Base-by-base conservation (phyloP, 352 stramenopile species). In the Peronospora belbahrii region DNA sequence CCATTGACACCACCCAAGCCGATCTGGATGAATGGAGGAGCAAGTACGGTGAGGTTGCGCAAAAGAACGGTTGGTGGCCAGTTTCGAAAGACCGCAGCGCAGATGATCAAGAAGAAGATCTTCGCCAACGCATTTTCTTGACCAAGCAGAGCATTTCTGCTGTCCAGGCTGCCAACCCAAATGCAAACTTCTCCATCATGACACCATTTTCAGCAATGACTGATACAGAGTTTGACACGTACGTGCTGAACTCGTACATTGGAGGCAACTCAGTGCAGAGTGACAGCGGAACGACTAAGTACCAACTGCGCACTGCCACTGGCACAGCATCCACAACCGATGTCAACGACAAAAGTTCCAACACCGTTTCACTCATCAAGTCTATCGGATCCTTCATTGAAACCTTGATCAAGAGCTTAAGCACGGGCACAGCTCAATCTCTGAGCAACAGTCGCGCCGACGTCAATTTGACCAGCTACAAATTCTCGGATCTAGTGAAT, bases 111-210 rank as follows among this genome's bases (percentile, higher is more conserved):
- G 49, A 76, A 18, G 68, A 76, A 42, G 65, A 80, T 50, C 59
- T 66, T 34, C 55, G 55, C 7, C 65, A 76, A 38, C 67, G 70
- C 7, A 76, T 79, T 35, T 76, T 74, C 53, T 32, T 79, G 32
- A 66, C 61, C 43, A 74, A 74, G 39, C n/a, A n/a, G n/a, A n/a
- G n/a, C n/a, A n/a, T n/a, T n/a, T n/a, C n/a, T n/a, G n/a, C n/a
- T n/a, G n/a, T 60, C 17, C 52, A 74, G 39, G 34, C 28, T 25
- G 42, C 54, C 15, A 74, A 83, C 36, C 62, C 71, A 2, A 22
- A 60, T 15, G 72, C 72, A 25, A 60, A 62, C 23, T 84, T 84
- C 56, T 76, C 64, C 19, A 74, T 67, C 39, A 72, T 78, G 65
- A 65, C 70, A 17, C 69, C 63, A 4, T 82, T 84, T 34, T 63